Evolutionary conservation across 2,329 filamentous ascomycete species (phyloP).

Genomic region (Lizonia empirigonia): DNA sequence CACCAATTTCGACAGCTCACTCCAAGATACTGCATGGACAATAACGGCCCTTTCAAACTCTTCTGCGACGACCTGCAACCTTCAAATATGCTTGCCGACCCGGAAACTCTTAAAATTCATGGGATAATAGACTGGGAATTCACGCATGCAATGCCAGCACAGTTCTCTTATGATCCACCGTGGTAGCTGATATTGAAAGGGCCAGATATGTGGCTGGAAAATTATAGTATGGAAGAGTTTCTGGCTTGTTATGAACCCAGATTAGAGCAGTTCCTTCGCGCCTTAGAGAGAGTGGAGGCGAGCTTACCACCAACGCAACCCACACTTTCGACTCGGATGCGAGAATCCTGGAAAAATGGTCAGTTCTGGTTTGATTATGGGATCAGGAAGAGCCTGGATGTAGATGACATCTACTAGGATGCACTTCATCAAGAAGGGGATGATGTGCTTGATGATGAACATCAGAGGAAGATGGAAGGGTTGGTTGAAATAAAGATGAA

Average conservation of each 20-base stretch:
- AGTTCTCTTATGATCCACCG: conserved; percentile 48
- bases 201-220: conserved; percentile 21
- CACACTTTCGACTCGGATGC: conserved; percentile 40
- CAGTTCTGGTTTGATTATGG: conserved; percentile 50
- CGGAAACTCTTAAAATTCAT: conserved; percentile 42
- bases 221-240: no score
- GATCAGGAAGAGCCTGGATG: conserved; percentile 44
- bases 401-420: conserved; percentile 44
- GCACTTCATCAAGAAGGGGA: conserved; percentile 18
- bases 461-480: not conserved
- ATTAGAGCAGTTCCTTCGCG: no score
- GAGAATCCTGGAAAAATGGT: conserved; percentile 44
- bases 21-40: conserved; percentile 23
- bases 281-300: no score
- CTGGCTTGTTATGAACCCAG: no score
- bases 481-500: no score
- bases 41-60: conserved; percentile 46
- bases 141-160: conserved; percentile 50
- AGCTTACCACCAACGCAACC: no score
- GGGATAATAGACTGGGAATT: conserved; percentile 53
- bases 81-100: conserved; percentile 50
- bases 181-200: conserved; percentile 49
- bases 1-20: no score
- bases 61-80: conserved; percentile 52
- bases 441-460: not conserved